These are phyloP conservation scores for Solanum arcanum DNA, from an alignment of 257 asterid genomes.

Conservation along the genomic window DNA sequence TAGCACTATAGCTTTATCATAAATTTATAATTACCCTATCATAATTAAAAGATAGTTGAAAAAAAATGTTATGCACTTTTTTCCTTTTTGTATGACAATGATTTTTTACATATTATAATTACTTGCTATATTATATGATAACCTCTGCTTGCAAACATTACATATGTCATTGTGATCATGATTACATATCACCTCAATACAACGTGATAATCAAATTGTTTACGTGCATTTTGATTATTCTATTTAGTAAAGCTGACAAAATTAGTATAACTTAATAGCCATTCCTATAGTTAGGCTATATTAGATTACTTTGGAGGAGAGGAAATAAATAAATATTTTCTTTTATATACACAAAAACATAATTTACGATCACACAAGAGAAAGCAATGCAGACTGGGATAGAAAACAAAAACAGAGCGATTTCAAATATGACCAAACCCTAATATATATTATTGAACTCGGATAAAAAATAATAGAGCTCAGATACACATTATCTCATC, in stretches of 20 bases:
- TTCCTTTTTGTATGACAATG: background rate
- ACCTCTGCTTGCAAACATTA: background rate
- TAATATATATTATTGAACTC: too few relatives aligned
- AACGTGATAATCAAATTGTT: rapidly evolving
- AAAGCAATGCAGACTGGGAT: background rate
- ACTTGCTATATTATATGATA: background rate
- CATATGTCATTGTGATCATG: background rate
- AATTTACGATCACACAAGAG: background rate
- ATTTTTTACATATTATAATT: background rate
- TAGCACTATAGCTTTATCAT: background rate
- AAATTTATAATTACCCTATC: background rate
- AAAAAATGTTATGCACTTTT: background rate
- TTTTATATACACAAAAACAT: background rate
- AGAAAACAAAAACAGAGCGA: background rate
- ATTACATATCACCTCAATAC: background rate
- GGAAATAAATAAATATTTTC: too few relatives aligned
- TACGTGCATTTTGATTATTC: background rate
- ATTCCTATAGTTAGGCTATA: background rate
- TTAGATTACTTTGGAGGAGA: background rate
- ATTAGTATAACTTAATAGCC: background rate
- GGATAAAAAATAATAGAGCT: background rate
- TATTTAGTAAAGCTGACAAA: background rate
- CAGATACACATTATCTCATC: background rate
- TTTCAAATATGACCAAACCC: background rate
- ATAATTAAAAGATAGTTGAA: background rate